Evolutionary conservation across 345 rosid genomes (phyloP), one percentile per base, ranked within the genome.

Genomic region (Gynandropsis gynandra): DNA sequence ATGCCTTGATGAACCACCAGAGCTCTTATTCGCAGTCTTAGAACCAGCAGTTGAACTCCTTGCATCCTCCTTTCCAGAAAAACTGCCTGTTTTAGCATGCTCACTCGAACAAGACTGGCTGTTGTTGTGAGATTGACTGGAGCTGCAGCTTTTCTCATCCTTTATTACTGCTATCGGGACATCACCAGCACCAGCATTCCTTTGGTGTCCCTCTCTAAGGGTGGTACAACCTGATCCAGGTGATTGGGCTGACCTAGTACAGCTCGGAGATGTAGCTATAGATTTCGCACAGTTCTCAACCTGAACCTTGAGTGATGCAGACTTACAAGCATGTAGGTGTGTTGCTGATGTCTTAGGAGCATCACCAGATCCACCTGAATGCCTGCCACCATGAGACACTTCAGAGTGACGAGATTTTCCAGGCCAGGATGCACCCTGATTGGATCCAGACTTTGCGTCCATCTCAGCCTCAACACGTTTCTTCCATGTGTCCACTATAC

Each of bases 401-500:
- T 89, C 97, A 14, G 94, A 53, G 62, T 74, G 68, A 38, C 82
- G 81, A 44, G 82, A 42, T 47, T 82, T 80, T 14, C 78, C 74
- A 53, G 86, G 70, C 87, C 95, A 81, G 3, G 86, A 45, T 16
- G 56, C 81, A 63, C 65, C 77, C 67, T 74, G 95, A 48, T 68
- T 82, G n/a, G 85, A 69, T 19, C 81, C 84, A 50, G 86, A 64
- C 68, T 78, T 87, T 1, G 82, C 78, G 76, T 92, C 93, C 96
- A 87, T 85, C 65, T 92, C 98, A 57, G 85, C 90, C 72, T 92
- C 98, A 16, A 92, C 98, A 8, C 94, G 83, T 67, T 79, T 92
- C 79, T 92, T 92, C 98, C 98, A 92, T 5, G 88, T 87, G 62
- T 92, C 98, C 53, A 92, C 98, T 48, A 92, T 73, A 59, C 87